Base-by-base conservation (phyloP, 495 filamentous ascomycete genomes). In the Penicillium fimorum region DNA sequence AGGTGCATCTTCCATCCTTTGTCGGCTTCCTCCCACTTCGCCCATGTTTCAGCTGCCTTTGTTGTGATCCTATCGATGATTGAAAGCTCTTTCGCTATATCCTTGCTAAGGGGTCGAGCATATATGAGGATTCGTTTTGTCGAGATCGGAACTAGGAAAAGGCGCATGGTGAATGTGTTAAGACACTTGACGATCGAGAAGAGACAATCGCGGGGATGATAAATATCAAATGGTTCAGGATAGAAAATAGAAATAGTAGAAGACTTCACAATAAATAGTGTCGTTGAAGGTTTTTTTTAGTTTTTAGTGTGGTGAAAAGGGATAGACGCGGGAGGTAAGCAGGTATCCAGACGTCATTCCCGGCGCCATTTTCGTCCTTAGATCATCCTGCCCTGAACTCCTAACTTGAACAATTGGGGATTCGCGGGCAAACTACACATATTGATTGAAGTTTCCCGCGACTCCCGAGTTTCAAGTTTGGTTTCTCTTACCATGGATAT, bases 91-190 rank as follows among this genome's bases (percentile, higher is more conserved):
- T 70, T 70, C 7, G 76, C 54, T 4, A 71, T 29, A 51, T 79
- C 70, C 58, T 70, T 70, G 57, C 78, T 71, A 20, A 92, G 72
- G 44, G 86, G 84, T 67, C 95, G 88, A 74, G 90, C 91, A 79
- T 97, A 99, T 53, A 99, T 86, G 47, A 99, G 82, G n/a, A 90
- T 88, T 61, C 90, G 86, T 65, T 87, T 79, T 10, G 91, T 96
- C 48, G 93, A 96, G 66, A 99, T 90, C 46, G 94, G 94, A 56
- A 99, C 83, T 53, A 99, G 86, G 77, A 92, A 96, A 68, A 99
- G 83, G 71, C 92, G 89, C 94, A 99, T 97, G 50, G 55, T n/a
- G 43, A 15, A 38, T 35, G 13, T 27, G 24, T 20, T 30, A 18
- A 44, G n/a, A 41, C 12, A 53, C 53, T 55, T 3, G 27, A 18